A percentile compares a stretch with the other conserved stretches of the same genome.
Evolutionary conservation across 306 rosid genomes (phyloP).

Genomic region (Betula pendula): DNA sequence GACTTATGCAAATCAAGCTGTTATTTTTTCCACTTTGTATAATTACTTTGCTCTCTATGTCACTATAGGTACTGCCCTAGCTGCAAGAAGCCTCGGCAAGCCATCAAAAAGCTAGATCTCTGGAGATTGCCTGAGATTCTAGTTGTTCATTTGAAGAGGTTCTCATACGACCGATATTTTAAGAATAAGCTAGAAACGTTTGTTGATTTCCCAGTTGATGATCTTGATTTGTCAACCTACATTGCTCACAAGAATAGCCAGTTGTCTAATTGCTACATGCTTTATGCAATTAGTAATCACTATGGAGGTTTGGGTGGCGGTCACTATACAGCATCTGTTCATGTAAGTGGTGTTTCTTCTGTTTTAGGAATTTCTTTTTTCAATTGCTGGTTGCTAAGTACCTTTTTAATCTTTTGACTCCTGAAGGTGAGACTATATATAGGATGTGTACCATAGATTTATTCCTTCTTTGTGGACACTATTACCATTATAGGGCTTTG

Average conservation of each 20-base stretch:
- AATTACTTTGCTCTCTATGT: constrained; percentile 23
- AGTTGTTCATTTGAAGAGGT: constrained; percentile 85
- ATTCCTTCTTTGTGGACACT: not conserved
- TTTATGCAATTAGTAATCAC: constrained; percentile 86
- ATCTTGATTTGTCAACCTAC: constrained; percentile 61
- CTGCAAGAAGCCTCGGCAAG: constrained; percentile 79
- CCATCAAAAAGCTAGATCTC: constrained; percentile 79
- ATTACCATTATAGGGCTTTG: not conserved
- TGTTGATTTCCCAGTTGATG: constrained; percentile 75
- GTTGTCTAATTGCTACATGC: constrained; percentile 45
- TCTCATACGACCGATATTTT: constrained; percentile 50
- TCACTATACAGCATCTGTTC: constrained; percentile 83
- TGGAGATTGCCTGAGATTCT: constrained; percentile 93
- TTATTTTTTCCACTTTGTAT: not conserved
- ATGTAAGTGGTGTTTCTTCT: constrained; percentile 50
- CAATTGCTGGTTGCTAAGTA: not conserved
- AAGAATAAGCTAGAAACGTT: constrained; percentile 76
- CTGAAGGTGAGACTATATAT: not conserved
- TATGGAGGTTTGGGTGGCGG: constrained; percentile 82
- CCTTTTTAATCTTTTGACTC: no score
- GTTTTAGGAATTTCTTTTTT: not conserved
- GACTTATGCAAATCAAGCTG: not conserved
- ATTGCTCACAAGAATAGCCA: constrained; percentile 34
- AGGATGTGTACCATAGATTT: not conserved
- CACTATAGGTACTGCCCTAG: constrained; percentile 69